Evolutionary conservation across 2,329 filamentous ascomycete genomes (phyloP), one percentile per base, ranked within the genome.

Genomic region (Penicillium sp.): DNA sequence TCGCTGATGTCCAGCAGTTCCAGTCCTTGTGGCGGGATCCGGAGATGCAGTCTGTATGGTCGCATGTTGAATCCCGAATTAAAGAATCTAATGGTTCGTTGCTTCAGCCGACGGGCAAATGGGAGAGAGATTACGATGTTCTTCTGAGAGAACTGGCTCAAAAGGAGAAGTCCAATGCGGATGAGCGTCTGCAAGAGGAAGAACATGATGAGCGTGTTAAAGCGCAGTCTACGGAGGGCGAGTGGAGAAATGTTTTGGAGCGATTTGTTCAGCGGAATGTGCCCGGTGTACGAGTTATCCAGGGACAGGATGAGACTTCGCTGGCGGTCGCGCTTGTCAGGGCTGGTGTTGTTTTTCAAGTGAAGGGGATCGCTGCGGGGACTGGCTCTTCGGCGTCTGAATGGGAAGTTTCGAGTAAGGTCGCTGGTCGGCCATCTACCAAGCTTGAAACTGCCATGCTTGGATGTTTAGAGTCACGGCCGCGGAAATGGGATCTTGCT

Each of bases 111-210:
- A 65, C 58, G 0, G 66, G 68, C 7, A 61, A 69, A 31, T 75
- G 73, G 73, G 65, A 69, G 29, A 55, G 61, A 14, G 71, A 75
- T 50, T 76, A 76, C 36, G 64, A 61, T 29, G 53, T 53, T 3
- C 53, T 74, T 12, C 54, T 71, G 2, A 60, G 64, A 41, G 59
- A 65, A 9, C 53, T 72, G 22, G 53, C 60, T 22, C 55, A 61
- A 22, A 58, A 64, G 14, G 65, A 72, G 35, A 50, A 58, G 18
- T 41, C 19, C 3, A 59, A 62, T 50, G 56, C 61, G 39, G 62
- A 66, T n/a, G 55, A 61, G 25, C 51, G 53, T 22, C 49, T 51
- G 46, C 59, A 47, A 14, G 57, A 59, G 7, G 52, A 64, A 31
- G 67, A 71, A 45, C 58, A 68, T n/a, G 35, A 52, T 12, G 65